Conservation (phyloP, 768 basidiomycete species). For the Punctularia strigosozonata region DNA sequence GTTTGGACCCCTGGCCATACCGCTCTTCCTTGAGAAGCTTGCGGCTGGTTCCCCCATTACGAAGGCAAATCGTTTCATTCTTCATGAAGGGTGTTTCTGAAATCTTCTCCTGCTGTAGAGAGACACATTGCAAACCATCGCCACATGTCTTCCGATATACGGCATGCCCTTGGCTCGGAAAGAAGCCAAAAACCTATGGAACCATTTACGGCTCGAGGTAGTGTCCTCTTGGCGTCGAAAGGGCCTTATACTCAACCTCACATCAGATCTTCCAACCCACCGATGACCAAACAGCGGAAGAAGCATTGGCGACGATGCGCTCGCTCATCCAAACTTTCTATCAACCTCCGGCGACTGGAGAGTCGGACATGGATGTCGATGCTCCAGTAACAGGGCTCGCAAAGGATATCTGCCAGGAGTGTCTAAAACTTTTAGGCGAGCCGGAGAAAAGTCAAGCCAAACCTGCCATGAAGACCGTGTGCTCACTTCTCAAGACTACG, state of each 20-base stretch:
- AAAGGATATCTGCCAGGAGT: constrained; percentile 69
- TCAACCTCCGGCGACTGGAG: constrained; percentile 20
- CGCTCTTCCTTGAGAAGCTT: constrained; percentile 88
- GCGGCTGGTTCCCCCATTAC: constrained; percentile 67
- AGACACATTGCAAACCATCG: constrained; percentile 75
- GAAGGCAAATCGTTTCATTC: constrained; percentile 43
- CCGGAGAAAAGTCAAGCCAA: constrained; percentile 92
- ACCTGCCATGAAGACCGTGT: constrained; percentile 76
- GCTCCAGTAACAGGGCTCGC: constrained; percentile 42
- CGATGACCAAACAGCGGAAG: constrained; percentile 60
- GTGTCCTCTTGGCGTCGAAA: constrained; percentile 1
- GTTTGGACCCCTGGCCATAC: constrained; percentile 78
- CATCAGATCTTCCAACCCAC: constrained; percentile 85
- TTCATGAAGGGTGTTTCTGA: constrained; percentile 1
- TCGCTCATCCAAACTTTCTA: constrained; percentile 69
- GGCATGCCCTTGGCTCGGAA: constrained; percentile 50
- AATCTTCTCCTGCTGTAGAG: constrained; percentile 34
- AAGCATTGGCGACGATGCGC: constrained; percentile 61
- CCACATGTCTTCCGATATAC: constrained; percentile 74
- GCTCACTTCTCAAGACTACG: constrained; percentile 65
- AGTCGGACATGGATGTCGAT: constrained; percentile 25
- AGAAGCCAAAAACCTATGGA: constrained; percentile 77
- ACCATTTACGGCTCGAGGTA: constrained; percentile 82
- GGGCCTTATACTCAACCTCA: constrained; percentile 1
- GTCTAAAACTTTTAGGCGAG: constrained; percentile 66